Base-by-base conservation (phyloP, 2,329 filamentous ascomycete genomes). In the Talaromyces piceae region DNA sequence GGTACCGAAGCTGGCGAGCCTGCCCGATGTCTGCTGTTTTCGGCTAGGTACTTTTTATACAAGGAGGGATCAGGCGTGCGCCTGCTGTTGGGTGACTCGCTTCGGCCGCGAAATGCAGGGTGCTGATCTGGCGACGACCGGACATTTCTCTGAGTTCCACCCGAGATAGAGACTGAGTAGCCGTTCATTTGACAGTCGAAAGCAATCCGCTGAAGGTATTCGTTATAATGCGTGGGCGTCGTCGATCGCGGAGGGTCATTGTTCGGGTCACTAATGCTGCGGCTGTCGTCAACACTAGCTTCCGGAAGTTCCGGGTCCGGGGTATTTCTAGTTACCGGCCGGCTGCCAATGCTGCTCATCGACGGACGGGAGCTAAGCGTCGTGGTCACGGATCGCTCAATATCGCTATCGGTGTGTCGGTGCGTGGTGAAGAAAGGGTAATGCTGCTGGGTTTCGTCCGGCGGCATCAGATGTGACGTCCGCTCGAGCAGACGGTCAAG, bases 401-500 rank as follows among this genome's bases (percentile, higher is more conserved):
- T 26, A 7, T 51, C 49, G 2, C 39, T 45, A 11, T 22, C 27
- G 41, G 37, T 51, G n/a, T 37, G 16, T 6, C 13, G 28, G n/a
- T 27, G 33, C 16, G 23, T 33, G 2, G 13, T 30, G 3, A 43
- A 5, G 11, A n/a, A 23, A 18, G 39, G 13, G 5, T 22, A 25
- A 18, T 25, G 39, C 20, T 26, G 39, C 39, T 5, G 39, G 3
- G 7, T 12, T 1, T 43, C 5, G 5, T 28, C 28, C 43, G 18
- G 16, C 5, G 41, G 7, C 27, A 49, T 27, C 25, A 66, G 56
- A 8, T 65, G 51, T 49, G 73, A 67, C 1, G 76, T 73, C 56
- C 76, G 77, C 50, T 72, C 67, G 27, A 78, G 66, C 5, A 87
- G 69, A 27, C 75, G 71, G 2, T 83, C 80, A 7, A 91, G 84